phyloP scores from a whole-genome alignment of 2,329 filamentous ascomycete genomes.

The Aspergillus transmontanensis region DNA sequence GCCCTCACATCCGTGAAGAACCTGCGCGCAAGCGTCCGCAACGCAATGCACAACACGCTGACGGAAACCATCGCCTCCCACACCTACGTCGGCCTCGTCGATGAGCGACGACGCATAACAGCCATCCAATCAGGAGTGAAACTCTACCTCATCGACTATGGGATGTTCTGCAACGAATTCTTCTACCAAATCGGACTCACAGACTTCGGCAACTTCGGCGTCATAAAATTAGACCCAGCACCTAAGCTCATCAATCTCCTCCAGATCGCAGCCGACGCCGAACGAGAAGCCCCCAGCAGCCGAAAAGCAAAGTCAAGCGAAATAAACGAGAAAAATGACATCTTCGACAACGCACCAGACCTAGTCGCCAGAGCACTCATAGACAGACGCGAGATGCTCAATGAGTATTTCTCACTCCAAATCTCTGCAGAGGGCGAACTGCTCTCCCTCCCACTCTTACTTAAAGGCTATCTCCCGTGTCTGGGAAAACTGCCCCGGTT shows the following conservation, averaged over 20 bases:
- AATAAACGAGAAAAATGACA: conserved; percentile 52
- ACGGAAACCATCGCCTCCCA: conserved; percentile 86
- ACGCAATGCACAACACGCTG: conserved; percentile 78
- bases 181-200: conserved; percentile 95
- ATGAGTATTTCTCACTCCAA: conserved; percentile 88
- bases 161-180: conserved; percentile 80
- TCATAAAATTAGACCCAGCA: conserved; percentile 76
- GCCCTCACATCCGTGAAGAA: conserved; percentile 82
- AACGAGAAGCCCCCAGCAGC: conserved; percentile 50
- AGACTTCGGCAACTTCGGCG: conserved; percentile 93
- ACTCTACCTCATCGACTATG: conserved; percentile 91
- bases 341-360: conserved; percentile 67
- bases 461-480: conserved; percentile 86
- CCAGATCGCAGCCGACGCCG: conserved; percentile 69
- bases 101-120: conserved; percentile 81
- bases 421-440: conserved; percentile 78
- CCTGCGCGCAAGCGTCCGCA: conserved; percentile 77
- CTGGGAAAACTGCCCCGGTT: conserved; percentile 87
- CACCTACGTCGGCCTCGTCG: conserved; percentile 91
- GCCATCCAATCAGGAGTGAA: conserved; percentile 92
- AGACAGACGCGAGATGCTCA: conserved; percentile 78
- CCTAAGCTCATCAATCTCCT: conserved; percentile 73
- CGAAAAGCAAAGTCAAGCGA: conserved; percentile 12
- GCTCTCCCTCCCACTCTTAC: conserved; percentile 75
- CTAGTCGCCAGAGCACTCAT: conserved; percentile 70